Base-by-base conservation (phyloP, 2,329 filamentous ascomycete species). In the Pseudocercospora macadamiae region DNA sequence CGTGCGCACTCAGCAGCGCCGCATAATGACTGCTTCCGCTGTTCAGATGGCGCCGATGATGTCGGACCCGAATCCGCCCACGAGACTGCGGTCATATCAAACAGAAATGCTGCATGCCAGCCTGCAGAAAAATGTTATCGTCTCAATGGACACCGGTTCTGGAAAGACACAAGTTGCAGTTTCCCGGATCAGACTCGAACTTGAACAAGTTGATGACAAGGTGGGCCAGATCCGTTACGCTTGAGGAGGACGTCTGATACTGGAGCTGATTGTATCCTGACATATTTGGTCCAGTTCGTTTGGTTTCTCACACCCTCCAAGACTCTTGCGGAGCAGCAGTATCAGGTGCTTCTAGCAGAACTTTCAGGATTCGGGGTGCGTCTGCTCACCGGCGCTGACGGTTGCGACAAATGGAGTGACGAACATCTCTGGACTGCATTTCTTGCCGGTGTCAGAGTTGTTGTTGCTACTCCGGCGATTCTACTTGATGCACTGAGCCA, bases 401-500 rank as follows among this genome's bases (percentile, higher is more conserved):
- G 85, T 44, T 80, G 92, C 1, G 86, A 95, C 16, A 82, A 85
- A 30, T 96, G 92, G 91, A 86, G 83, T 0, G 81, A 85, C 4
- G 80, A 86, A 64, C 67, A 74, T 1, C 79, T 86, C 1, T 96
- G 92, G 92, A 79, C 89, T 58, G 79, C 77, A 0, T 80, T 88
- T 1, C 77, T 96, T 1, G 66, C 77, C 2, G 86, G 87, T 48
- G 81, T 89, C 19, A 82, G 84, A 1, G 80, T 96, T n/a, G 83
- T 96, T 4, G 81, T 96, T 1, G 91, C 89, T 0, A 95, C 92
- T 0, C 86, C 88, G 60, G 86, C 89, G 60, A 82, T 96, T 1
- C 79, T 96, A 10, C 76, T 85, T 2, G 89, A 96, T 73, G 90
- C 90, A 2, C 78, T 96, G 37, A 78, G 75, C 1, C 90, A 95